Base-by-base conservation (phyloP, 1,139 yeast genomes). In the Taphrina communis region DNA sequence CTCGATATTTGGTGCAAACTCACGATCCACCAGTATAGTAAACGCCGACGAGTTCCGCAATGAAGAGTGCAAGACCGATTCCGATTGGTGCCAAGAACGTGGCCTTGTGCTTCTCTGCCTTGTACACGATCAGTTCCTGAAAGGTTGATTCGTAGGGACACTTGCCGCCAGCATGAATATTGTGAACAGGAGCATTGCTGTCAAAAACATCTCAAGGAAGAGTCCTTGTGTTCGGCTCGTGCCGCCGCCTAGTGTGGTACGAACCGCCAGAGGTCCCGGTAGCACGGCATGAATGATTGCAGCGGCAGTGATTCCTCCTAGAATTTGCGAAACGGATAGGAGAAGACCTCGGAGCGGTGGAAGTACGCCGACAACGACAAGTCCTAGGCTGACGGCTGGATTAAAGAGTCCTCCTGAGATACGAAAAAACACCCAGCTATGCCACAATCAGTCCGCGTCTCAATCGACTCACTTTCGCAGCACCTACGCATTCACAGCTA, bases 231-330 rank as follows among this genome's bases (percentile, higher is more conserved):
- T 76, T 77, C 83, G 86, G 62, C 94, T 88, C 74, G 85, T 82
- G 66, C 87, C 94, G 72, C 88, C 87, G 71, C 95, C 92, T 72
- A 90, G 81, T 66, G 84, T 82, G 75, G 91, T 90, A 73, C 90
- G 84, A 75, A 90, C 91, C 25, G 85, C 82, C 75, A 90, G 82
- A 58, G 83, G 82, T 72, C 97, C 97, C 57, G 97, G 97, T 48
- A 95, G 88, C 88, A 90, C 85, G 65, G 92, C 96, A 73, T 85
- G 81, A 65, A 93, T 96, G 59, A 92, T 94, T 78, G 91, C 97
- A 71, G 96, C 96, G 71, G 97, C 97, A 75, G 92, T 91, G 87
- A 91, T 88, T 79, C 96, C 96, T 67, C 88, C 97, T 77, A 90
- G 79, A 75, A 90, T 78, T 81, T 91, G 96, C 59, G 93, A 76